These are phyloP conservation scores for Naganishia randhawae DNA, from an alignment of 768 basidiomycete genomes.

Conservation along the genomic window DNA sequence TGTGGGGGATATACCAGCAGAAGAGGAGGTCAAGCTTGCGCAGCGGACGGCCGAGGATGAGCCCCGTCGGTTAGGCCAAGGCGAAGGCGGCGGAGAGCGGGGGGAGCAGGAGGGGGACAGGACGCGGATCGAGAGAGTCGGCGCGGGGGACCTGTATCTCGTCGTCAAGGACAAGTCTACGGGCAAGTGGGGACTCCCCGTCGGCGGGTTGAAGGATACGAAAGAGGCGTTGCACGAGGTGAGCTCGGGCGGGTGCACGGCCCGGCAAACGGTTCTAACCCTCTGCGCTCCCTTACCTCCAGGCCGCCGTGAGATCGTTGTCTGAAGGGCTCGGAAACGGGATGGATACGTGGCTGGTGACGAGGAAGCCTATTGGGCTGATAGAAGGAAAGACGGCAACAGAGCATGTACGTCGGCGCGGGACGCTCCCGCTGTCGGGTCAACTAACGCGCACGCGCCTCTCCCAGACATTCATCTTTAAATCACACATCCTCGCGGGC, in stretches of 20 bases:
- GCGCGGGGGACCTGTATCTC: constrained; percentile 84
- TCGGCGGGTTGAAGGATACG: constrained; percentile 60
- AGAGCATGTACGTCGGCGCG: constrained; percentile 32
- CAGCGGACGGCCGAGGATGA: constrained; percentile 34
- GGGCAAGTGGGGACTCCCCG: constrained; percentile 77
- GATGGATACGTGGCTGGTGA: constrained; percentile 94
- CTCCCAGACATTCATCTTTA: constrained; percentile 83
- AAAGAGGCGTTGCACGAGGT: constrained; percentile 77
- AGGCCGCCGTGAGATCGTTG: constrained; percentile 74
- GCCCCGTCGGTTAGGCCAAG: not conserved
- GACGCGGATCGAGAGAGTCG: constrained; percentile 71
- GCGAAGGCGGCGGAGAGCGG: constrained; percentile 51
- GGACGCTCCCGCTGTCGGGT: not conserved
- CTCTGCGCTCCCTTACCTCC: not conserved
- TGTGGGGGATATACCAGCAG: constrained; percentile 48
- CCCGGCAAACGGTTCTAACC: no score
- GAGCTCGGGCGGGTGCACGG: no score
- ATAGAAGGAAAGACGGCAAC: constrained; percentile 43
- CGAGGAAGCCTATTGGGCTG: constrained; percentile 78
- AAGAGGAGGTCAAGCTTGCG: constrained; percentile 37
- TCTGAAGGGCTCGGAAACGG: constrained; percentile 67
- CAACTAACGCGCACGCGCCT: not conserved
- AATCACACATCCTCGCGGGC: constrained; percentile 86
- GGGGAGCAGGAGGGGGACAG: constrained; percentile 53
- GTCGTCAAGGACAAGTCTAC: constrained; percentile 59